Evolutionary conservation across 1,139 yeast genomes (phyloP), one percentile per base, ranked within the genome.

Genomic region (Nadsonia commutata): DNA sequence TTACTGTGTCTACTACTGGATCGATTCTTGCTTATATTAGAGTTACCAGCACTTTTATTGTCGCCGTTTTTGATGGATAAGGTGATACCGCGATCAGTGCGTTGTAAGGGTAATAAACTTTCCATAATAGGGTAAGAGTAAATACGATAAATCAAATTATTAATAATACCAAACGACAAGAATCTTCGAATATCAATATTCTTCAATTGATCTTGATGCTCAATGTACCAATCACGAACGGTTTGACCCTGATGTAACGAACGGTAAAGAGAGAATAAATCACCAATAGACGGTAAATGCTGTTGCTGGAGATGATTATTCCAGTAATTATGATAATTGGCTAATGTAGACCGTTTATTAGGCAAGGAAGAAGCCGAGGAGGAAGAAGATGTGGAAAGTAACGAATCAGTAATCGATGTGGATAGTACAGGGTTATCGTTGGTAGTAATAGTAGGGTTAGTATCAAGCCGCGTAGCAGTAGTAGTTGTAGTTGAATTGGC

Each of bases 101-200:
- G 64, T 64, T 63, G 21, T 66, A 64, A 46, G 61, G 62, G 13
- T 61, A 61, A 13, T 66, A 57, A 31, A 63, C 64, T 48, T 60
- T 66, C 48, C 70, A 60, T 48, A 2, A 85, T 64, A 0, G 97
- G 96, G 56, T 76, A 84, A 11, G 85, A 68, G 48, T 82, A 73
- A 1, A 86, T 83, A 43, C 97, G 64, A 58, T 86, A 86, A 17
- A 93, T 79, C 6, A 93, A 59, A 1, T 94, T 86, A 49, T 85
- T 73, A 36, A 85, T 66, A 2, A 85, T 71, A 0, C 98, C 99
- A 66, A 88, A 93, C 22, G 86, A 78, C 16, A 90, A 68, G 54
- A 93, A 84, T 42, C 95, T 65, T 48, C 97, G 67, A 2, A 90
- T 68, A 59, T 93, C 98, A 37, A 93, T 75, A 51, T 76, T 73